Evolutionary conservation across 2,329 filamentous ascomycete species (phyloP), one percentile per base, ranked within the genome.

Genomic region (Diplocarpon rosae): DNA sequence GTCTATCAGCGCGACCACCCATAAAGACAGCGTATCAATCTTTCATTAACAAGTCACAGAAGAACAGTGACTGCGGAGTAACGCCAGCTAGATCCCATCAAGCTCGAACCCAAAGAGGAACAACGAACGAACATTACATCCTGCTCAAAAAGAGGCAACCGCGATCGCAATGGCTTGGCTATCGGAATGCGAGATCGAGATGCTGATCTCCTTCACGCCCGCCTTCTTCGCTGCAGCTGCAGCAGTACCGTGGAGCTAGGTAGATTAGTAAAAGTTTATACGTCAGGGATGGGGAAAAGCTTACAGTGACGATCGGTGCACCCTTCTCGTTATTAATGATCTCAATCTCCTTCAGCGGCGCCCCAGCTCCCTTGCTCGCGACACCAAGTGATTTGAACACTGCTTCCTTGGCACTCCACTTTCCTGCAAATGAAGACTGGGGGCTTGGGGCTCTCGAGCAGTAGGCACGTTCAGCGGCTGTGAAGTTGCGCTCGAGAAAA

Each of bases 341-440:
- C 69, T 98, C 93, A 69, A 98, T 98, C 34, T 96, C 89, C 71
- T 83, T 92, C 66, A 98, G 66, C 13, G 87, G 74, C 48, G 92
- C 90, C 53, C 93, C 92, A 9, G 84, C 89, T 50, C 92, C 92
- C 67, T 85, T 81, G 66, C 89, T 83, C 56, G 75, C 69, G 11
- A 96, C 89, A 54, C 89, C 88, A 12, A 98, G 73, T 31, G 86
- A 88, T 77, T 98, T 98, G 75, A 98, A 98, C 1, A 98, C 89
- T 24, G 92, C 92, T 69, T 98, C 92, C 71, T 98, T 98, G 30
- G 92, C 92, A 59, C 83, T 90, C 92, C 92, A 98, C 56, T 88
- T 80, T 39, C 92, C 92, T 5, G 90, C 87, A 66, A 95, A 98
- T 41, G 87, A 93, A 54, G 89, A 85, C 62, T 87, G 86, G 1